These are phyloP conservation scores for Naegleria lovaniensis DNA, from an alignment of 208 protist species.

Conservation along the genomic window DNA sequence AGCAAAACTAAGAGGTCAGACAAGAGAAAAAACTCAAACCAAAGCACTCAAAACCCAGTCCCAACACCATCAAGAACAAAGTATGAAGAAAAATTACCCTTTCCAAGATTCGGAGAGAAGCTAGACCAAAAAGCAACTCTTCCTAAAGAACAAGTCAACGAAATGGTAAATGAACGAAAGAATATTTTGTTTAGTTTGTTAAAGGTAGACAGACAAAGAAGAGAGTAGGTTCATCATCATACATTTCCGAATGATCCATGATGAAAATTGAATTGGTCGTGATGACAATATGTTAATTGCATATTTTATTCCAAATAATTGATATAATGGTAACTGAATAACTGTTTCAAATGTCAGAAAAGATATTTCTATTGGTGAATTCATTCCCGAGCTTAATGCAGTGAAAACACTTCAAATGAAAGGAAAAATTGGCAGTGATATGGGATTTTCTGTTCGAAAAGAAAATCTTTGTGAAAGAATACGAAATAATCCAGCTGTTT, in stretches of 20 bases:
- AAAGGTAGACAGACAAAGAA: neutral
- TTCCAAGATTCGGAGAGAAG: neutral
- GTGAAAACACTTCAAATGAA: neutral
- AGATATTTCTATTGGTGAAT: neutral
- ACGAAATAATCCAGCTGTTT: neutral
- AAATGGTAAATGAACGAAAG: neutral
- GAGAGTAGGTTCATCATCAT: neutral
- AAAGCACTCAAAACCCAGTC: too few relatives aligned
- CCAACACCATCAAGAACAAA: too few relatives aligned
- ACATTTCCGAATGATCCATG: too few relatives aligned
- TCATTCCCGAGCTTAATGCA: neutral
- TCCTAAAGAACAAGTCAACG: neutral
- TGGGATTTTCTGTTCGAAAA: neutral
- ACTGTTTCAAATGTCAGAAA: neutral
- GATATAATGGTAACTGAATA: too few relatives aligned
- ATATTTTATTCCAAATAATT: too few relatives aligned
- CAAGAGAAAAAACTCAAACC: too few relatives aligned
- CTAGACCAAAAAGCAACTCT: neutral
- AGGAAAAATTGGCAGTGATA: neutral
- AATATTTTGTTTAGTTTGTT: neutral
- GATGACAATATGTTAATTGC: too few relatives aligned
- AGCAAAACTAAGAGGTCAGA: too few relatives aligned
- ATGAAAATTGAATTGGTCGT: too few relatives aligned
- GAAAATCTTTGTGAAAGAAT: neutral
- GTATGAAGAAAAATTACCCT: neutral